Evolutionary conservation across 305 asterid species (phyloP), one percentile per base, ranked within the genome.

Genomic region (Striga hermonthica): DNA sequence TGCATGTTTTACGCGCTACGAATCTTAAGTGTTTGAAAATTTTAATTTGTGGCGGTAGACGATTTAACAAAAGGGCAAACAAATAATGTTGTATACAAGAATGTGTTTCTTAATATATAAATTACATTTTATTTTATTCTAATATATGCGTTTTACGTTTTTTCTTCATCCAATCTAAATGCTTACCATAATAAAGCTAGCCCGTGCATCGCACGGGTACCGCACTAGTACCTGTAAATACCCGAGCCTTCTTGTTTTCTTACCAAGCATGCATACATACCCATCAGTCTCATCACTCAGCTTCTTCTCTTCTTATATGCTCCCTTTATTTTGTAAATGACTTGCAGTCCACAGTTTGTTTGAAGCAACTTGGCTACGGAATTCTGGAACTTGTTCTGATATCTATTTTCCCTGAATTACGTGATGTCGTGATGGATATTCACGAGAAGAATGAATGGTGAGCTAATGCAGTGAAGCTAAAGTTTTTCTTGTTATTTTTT

Each of bases 321-420:
- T 4, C 9, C 34, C 34, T 52, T 62, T 13, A 67, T 55, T 52
- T 14, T 15, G 7, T 58, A 48, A 62, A 68, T 58, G 47, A 14
- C 44, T 62, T 75, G 88, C 89, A 93, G 96, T 93, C 99, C 36
- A 74, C 88, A 28, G 80, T 86, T 52, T 93, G 99, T 65, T 73
- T 93, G 79, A 90, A 93, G 95, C 99, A 93, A 81, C 92, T 93
- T 68, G 91, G 92, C 4, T 93, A 86, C 71, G 97, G 89, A 55
- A 87, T 93, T 67, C 85, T 93, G 40, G 99, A 93, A 76, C 96
- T 86, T 58, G 81, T 88, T 47, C 83, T 93, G 15, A 53, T 90
- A 61, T 82, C 96, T 28, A 61, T 86, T 53, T 90, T 90, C 73
- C 99, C 99, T 0, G 97, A 93, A 78, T 50, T 93, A 70, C 84